Conservation (phyloP, 2,329 filamentous ascomycete genomes). For the Monilinia aucupariae region DNA sequence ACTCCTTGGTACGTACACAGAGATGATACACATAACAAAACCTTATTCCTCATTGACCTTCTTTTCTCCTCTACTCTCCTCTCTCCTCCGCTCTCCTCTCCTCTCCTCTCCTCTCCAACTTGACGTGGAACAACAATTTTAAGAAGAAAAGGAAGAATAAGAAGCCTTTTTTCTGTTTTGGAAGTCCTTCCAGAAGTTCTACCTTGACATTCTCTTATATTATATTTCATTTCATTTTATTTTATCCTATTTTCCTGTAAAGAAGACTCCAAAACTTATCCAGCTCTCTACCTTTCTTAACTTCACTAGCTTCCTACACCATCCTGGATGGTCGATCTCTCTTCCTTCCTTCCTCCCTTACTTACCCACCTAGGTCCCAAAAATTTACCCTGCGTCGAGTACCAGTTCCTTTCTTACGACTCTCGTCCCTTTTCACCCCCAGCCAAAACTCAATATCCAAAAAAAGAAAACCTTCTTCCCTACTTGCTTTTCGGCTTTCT, state of each 20-base stretch:
- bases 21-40: not conserved
- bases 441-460: not conserved
- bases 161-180: too few relatives aligned
- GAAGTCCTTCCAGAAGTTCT: too few relatives aligned
- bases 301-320: constrained; percentile 1
- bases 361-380: not conserved
- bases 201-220: too few relatives aligned
- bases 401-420: not conserved
- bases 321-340: constrained; percentile 1
- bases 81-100: too few relatives aligned
- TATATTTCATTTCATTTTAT: too few relatives aligned
- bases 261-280: not conserved
- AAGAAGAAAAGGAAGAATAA: too few relatives aligned
- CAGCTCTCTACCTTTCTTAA: not conserved
- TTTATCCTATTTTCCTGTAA: too few relatives aligned
- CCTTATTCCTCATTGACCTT: not conserved
- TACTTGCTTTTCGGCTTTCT: constrained; percentile 6
- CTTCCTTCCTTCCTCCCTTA: not conserved
- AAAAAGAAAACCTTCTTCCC: constrained; percentile 6
- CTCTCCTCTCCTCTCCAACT: too few relatives aligned
- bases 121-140: too few relatives aligned
- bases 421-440: not conserved
- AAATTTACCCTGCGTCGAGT: too few relatives aligned
- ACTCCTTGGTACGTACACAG: constrained; percentile 5
- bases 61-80: not conserved